Evolutionary conservation across 2,329 filamentous ascomycete genomes (phyloP).

Genomic region (Sarocladium kiliense): DNA sequence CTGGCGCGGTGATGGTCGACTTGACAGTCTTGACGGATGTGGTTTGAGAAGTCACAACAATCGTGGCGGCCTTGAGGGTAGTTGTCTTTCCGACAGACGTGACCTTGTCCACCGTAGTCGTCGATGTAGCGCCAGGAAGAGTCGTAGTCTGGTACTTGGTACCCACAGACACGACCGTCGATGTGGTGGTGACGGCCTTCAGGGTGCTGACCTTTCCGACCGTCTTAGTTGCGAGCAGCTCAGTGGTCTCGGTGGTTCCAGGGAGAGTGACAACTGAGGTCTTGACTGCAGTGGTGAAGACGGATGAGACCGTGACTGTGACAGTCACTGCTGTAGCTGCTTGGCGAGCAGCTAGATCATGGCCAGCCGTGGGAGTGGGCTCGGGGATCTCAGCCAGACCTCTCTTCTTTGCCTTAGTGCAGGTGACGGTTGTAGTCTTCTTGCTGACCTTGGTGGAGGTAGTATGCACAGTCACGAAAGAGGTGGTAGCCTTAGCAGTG

Average conservation of each 20-base stretch:
- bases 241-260: neutral
- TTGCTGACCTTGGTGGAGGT: conserved; percentile 2
- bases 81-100: conserved; percentile 10
- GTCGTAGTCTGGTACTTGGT: neutral
- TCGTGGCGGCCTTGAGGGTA: conserved; percentile 10
- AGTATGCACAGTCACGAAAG: neutral
- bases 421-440: neutral
- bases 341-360: neutral
- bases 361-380: neutral
- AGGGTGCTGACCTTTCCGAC: neutral
- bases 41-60: conserved; percentile 13
- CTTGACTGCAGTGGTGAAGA: neutral
- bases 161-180: neutral
- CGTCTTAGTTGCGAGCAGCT: neutral
- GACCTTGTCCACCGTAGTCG: conserved; percentile 1
- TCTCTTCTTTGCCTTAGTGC: neutral
- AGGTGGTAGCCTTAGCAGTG: neutral
- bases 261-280: neutral
- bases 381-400: neutral
- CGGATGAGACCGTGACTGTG: neutral
- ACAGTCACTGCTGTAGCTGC: neutral
- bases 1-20: conserved; percentile 7
- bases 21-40: conserved; percentile 12
- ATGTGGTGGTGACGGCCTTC: neutral
- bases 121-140: conserved; percentile 9